Conservation (phyloP, 2,329 filamentous ascomycete species). For the Sodiomyces alkalinus region DNA sequence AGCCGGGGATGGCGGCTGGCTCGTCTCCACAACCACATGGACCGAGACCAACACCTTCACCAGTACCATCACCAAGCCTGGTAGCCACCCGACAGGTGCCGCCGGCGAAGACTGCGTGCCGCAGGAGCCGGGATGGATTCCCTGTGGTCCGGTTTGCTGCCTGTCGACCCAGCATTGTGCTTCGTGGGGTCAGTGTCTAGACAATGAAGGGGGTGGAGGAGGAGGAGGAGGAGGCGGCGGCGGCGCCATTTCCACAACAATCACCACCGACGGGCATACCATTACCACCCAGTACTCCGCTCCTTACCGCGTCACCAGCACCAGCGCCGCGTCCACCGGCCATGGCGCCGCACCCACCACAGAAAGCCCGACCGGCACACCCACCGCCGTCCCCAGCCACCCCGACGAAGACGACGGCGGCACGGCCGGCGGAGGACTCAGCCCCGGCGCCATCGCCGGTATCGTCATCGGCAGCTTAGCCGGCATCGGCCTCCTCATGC, state of each 20-base stretch:
- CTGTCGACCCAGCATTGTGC: conserved; percentile 54
- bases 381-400: conserved; percentile 25
- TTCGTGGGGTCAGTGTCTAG: conserved; percentile 39
- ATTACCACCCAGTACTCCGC: conserved; percentile 40
- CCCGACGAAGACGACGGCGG: conserved; percentile 12
- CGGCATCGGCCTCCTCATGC: conserved; percentile 49
- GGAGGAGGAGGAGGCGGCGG: conserved; percentile 13
- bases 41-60: conserved; percentile 45
- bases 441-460: conserved; percentile 61
- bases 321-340: conserved; percentile 32
- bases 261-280: conserved; percentile 27
- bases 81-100: conserved; percentile 27
- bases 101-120: conserved; percentile 33
- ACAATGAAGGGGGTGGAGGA: conserved; percentile 17
- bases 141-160: conserved; percentile 59
- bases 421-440: conserved; percentile 34
- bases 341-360: too few relatives aligned
- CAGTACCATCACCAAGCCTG: conserved; percentile 37
- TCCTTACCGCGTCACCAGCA: conserved; percentile 36
- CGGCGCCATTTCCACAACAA: conserved; percentile 21
- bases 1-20: conserved; percentile 16
- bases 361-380: conserved; percentile 37
- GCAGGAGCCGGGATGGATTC: conserved; percentile 33
- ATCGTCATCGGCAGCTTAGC: conserved; percentile 63
- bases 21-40: conserved; percentile 40